Evolutionary conservation across 1,284 basidiomycete genomes (phyloP), one percentile per base, ranked within the genome.

Genomic region (Gymnopus androsaceus): DNA sequence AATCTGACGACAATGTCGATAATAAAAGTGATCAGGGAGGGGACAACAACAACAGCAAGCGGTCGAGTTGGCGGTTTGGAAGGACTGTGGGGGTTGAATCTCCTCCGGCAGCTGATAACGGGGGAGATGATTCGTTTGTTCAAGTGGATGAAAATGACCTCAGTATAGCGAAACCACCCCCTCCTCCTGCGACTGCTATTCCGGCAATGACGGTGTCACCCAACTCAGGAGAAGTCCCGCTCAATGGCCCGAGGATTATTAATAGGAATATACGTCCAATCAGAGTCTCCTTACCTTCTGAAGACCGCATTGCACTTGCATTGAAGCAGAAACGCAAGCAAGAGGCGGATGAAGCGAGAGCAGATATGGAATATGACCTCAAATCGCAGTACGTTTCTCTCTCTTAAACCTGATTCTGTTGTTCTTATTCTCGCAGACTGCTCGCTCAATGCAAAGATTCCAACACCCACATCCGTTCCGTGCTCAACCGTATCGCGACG

Each of bases 391-490:
- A 64, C 54, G 81, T 72, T 21, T n/a, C 63, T 37, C 3, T 40
- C 49, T 44, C 49, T 53, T 59, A 30, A 36, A 21, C 33, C 58
- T 57, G 31, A 56, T 47, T 62, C 27, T 54, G 30, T 31, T 52
- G 45, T 17, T 11, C 54, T 51, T 28, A 46, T 11, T 36, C 8
- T 41, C 58, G 19, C 60, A 90, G 88, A 54, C 70, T 85, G 17
- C 68, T 90, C 30, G 81, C 84, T 46, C 79, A 85, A 46, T 69
- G 80, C 11, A 71, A 72, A 48, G 69, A 75, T 14, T 83, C 87
- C 63, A 91, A 91, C 59, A 75, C 81, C 53, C 75, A 82, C 50
- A 82, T 85, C 47, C 81, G 87, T 36, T 81, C 84, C 61, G 72
- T 88, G 28, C 71, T 90, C 34, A 85, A 88, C 62, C 79, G 81